Percentiles rank a stretch among this genome's conserved stretches.
Conservation (phyloP, 176 grass and related monocot species). For the Triticum aestivum region IWGSC_CS_RefSeq_v2.1 NC_057811.1:12086403-12086902, state of each 20-base stretch:
- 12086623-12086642: conserved; percentile 6
- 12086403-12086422: no score
- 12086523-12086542: no score
- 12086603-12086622: conserved; percentile 29
- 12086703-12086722: background rate
- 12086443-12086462: no score
- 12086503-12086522: no score
- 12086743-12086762: conserved; percentile 21
- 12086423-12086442: no score
- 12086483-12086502: no score
- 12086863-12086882: conserved; percentile 8
- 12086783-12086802: background rate
- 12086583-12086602: background rate
- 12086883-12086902: conserved; percentile 25
- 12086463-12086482: no score
- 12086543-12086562: accelerated
- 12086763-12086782: background rate
- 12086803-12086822: background rate
- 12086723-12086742: background rate
- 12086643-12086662: conserved; percentile 46
- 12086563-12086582: background rate
- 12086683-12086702: background rate
- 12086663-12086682: conserved; percentile 23
- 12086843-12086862: conserved; percentile 11
- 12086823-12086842: background rate